These are phyloP conservation scores for Leccinum truebloodii DNA, from an alignment of 768 basidiomycete genomes.

Conservation along the genomic window DNA sequence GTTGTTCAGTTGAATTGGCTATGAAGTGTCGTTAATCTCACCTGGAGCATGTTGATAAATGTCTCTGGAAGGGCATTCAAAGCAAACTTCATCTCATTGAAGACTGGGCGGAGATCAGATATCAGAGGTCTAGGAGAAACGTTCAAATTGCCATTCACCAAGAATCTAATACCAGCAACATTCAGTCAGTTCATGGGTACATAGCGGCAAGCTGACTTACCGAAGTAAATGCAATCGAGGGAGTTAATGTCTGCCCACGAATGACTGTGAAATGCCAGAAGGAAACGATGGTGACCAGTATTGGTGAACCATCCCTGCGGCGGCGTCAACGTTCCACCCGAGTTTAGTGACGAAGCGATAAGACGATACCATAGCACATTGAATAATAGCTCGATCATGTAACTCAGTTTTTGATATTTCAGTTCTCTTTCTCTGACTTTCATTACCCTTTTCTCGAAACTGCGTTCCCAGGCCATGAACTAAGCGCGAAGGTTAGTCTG, in stretches of 20 bases:
- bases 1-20: not conserved
- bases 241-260: constrained; percentile 67
- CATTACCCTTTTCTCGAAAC: constrained; percentile 75
- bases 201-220: constrained; percentile 34
- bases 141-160: constrained; percentile 29
- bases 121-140: not conserved
- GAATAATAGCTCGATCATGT: constrained; percentile 75
- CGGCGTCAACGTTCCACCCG: not conserved
- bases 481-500: constrained; percentile 26
- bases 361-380: constrained; percentile 51
- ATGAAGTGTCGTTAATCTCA: constrained; percentile 19
- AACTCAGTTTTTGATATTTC: constrained; percentile 83
- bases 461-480: constrained; percentile 97
- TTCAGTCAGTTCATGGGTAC: not conserved
- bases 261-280: constrained; percentile 77
- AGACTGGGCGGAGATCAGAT: constrained; percentile 48
- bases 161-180: constrained; percentile 36
- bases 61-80: constrained; percentile 89
- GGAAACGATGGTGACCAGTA: constrained; percentile 59
- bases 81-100: constrained; percentile 85
- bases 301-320: constrained; percentile 47
- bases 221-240: constrained; percentile 82
- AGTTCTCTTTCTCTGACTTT: constrained; percentile 80
- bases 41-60: constrained; percentile 87
- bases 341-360: not conserved